Evolutionary conservation across 805 yeast genomes (phyloP).

Genomic region (Suhomyces sp.): DNA sequence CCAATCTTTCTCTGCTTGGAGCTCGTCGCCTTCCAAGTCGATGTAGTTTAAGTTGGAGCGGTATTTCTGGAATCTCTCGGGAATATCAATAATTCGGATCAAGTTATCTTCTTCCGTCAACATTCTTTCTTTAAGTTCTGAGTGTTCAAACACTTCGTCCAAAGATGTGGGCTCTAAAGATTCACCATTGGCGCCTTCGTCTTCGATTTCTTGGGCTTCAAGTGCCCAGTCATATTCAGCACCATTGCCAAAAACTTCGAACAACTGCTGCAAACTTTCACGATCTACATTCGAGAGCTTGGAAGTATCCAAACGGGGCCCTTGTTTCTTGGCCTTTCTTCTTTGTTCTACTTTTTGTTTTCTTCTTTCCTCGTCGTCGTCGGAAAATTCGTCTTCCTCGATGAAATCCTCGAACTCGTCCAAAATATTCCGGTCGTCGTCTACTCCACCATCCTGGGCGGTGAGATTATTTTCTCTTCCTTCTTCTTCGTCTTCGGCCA

Average conservation of each 20-base stretch:
- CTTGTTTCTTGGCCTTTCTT: constrained; percentile 30
- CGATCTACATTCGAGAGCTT: constrained; percentile 69
- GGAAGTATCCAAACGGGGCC: constrained; percentile 52
- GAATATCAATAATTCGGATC: constrained; percentile 82
- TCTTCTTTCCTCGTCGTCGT: constrained; percentile 57
- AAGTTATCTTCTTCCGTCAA: constrained; percentile 89
- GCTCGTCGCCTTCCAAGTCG: constrained; percentile 67
- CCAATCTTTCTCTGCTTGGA: constrained; percentile 75
- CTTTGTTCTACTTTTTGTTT: constrained; percentile 30
- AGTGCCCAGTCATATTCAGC: constrained; percentile 98
- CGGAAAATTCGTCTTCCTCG: constrained; percentile 94
- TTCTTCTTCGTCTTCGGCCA: constrained; percentile 26
- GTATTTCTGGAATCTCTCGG: constrained; percentile 84
- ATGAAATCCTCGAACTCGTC: constrained; percentile 96
- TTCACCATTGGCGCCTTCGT: constrained; percentile 47
- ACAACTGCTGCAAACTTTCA: constrained; percentile 88
- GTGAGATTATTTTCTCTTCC: constrained; percentile 27
- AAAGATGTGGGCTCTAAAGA: constrained; percentile 58
- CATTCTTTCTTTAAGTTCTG: constrained; percentile 86
- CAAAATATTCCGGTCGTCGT: constrained; percentile 37
- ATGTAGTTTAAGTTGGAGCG: constrained; percentile 66
- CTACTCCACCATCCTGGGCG: constrained; percentile 20
- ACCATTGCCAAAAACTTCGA: constrained; percentile 96
- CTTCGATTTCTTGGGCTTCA: constrained; percentile 76
- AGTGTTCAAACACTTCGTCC: constrained; percentile 90